A percentile compares a stretch with the other conserved stretches of the same genome.
These are phyloP conservation scores for Alternaria novae-zelandiae DNA, from an alignment of 2,329 filamentous ascomycete species.

Conservation along the genomic window DNA sequence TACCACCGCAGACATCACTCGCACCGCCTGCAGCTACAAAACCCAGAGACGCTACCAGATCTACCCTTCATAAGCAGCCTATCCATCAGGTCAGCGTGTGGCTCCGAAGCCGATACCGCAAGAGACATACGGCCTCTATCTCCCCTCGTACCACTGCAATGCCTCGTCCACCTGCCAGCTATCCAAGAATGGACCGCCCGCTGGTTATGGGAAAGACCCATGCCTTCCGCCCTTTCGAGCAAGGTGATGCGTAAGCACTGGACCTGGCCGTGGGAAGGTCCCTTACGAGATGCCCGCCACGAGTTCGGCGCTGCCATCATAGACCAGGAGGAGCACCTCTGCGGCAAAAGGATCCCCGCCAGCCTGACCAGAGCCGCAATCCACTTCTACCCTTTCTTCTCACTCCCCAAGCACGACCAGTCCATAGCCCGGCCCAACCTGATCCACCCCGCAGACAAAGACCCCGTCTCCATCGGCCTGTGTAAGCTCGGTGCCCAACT, in stretches of 20 bases:
- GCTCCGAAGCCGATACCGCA: conserved; percentile 1
- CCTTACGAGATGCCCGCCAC: conserved; percentile 19
- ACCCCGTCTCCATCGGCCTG: conserved; percentile 13
- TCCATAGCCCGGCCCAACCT: conserved; percentile 13
- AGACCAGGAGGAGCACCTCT: conserved; percentile 13
- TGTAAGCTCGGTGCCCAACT: conserved; percentile 15
- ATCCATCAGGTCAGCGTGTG: neutral
- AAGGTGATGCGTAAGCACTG: conserved; percentile 17
- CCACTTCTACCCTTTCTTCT: conserved; percentile 17
- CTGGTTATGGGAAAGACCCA: conserved; percentile 18
- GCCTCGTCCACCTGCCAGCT: conserved; percentile 14
- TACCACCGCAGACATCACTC: conserved; percentile 16
- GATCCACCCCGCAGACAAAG: conserved; percentile 16
- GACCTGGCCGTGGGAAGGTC: conserved; percentile 17
- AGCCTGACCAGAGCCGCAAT: conserved; percentile 14
- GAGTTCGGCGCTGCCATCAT: conserved; percentile 19
- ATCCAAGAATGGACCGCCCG: conserved; percentile 14
- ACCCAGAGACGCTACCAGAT: conserved; percentile 15
- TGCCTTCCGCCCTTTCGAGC: conserved; percentile 12
- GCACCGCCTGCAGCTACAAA: conserved; percentile 13
- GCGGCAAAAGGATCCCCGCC: conserved; percentile 11
- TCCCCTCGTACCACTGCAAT: conserved; percentile 16
- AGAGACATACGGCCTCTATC: conserved; percentile 22
- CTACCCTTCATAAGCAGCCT: conserved; percentile 12
- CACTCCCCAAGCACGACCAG: conserved; percentile 8